Evolutionary conservation across 805 yeast species (phyloP), one percentile per base, ranked within the genome.

Genomic region (Teunomyces atbi): DNA sequence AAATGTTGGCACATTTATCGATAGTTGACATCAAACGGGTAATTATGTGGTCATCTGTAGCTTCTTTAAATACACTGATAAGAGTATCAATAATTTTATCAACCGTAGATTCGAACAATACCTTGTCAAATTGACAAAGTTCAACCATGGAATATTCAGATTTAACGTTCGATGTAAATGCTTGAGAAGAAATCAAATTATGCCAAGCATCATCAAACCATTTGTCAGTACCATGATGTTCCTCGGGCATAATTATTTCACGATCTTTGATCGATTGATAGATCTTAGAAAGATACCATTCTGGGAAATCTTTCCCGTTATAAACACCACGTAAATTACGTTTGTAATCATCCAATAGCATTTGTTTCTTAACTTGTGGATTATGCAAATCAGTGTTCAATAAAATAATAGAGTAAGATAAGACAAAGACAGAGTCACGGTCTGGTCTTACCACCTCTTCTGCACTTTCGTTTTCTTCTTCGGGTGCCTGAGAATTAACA

Each of bases 231-330:
- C 92, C 94, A 61, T 89, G 95, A 56, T 92, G 97, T 59, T 94
- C 99, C 58, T 94, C 98, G 0, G 99, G 98, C 91, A 95, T 88
- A 41, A 94, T 89, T 52, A 94, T 94, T 65, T 94, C 99, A 44
- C 86, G 79, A 46, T 84, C 88, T 50, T 81, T 77, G 45, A 94
- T 91, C 1, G 96, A 86, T 20, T 78, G 69, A 64, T 87, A 94
- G 20, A 92, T 89, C 52, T 79, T 86, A 49, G 84, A 82, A 50
- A 92, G 71, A 59, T 89, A 92, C 87, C 96, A 90, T 19, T 76
- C 76, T 3, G 95, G 92, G 69, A 87, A 91, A 65, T 91, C 94
- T 23, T 76, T 75, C 16, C 80, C 79, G 53, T 83, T 84, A 59
- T 84, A 83, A 20, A 89, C 86, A 5, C 96, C 96, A 52, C 88